Evolutionary conservation across 768 basidiomycete species (phyloP).

Genomic region (Nidula microcarpa): DNA sequence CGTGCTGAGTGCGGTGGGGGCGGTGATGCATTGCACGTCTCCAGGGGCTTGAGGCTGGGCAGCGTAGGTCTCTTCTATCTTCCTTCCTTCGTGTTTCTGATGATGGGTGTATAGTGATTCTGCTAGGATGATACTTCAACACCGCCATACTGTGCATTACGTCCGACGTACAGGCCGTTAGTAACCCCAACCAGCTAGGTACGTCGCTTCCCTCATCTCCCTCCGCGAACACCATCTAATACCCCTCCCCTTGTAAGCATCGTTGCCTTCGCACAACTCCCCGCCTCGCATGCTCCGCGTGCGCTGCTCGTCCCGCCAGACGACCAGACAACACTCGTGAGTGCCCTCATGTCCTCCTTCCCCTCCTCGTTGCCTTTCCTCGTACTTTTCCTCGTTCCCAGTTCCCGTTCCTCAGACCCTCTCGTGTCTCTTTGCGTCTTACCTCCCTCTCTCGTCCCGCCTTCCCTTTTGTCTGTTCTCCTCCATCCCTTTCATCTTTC

Average conservation of each 20-base stretch:
- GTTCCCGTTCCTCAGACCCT: too few species aligned
- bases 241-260: slow-evolving; percentile 29
- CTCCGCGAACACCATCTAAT: neutral
- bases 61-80: slow-evolving; percentile 38
- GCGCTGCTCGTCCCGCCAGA: slow-evolving; percentile 59
- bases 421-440: too few species aligned
- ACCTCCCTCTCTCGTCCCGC: too few species aligned
- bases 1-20: slow-evolving; percentile 27
- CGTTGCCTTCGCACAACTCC: slow-evolving; percentile 58
- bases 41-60: slow-evolving; percentile 55
- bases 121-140: slow-evolving; percentile 54
- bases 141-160: slow-evolving; percentile 60
- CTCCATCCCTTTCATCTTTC: too few species aligned
- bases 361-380: too few species aligned
- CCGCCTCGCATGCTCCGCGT: slow-evolving; percentile 61
- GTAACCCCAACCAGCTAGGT: slow-evolving; percentile 80
- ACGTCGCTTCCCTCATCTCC: slow-evolving; percentile 8
- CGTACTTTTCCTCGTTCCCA: too few species aligned
- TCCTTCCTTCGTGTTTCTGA: neutral
- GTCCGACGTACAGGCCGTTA: slow-evolving; percentile 52
- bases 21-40: slow-evolving; percentile 41
- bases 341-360: too few species aligned
- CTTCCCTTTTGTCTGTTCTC: too few species aligned
- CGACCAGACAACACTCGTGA: slow-evolving; percentile 68
- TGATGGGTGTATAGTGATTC: slow-evolving; percentile 37